phyloP scores from a whole-genome alignment of 1,284 basidiomycete species.

The Cutaneotrichosporon sp. region DNA sequence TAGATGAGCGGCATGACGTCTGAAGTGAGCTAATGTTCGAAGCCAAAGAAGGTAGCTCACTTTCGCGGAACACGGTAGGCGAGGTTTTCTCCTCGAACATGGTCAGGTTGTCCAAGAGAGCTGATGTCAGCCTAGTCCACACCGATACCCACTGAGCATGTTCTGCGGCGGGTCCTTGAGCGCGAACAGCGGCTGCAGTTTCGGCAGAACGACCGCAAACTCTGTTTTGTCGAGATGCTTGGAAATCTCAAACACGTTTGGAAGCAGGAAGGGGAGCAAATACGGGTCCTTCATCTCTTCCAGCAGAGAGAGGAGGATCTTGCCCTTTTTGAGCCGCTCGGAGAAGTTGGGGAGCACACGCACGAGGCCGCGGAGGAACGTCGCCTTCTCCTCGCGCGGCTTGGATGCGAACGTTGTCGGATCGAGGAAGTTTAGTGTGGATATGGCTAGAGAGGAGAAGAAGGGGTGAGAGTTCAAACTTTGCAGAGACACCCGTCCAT shows the following conservation, averaged over 20 bases:
- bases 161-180: slow-evolving; percentile 96
- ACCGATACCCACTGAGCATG: slow-evolving; percentile 61
- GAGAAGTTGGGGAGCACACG: slow-evolving; percentile 80
- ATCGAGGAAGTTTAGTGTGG: slow-evolving; percentile 93
- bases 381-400: slow-evolving; percentile 89
- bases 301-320: slow-evolving; percentile 88
- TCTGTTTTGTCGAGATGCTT: slow-evolving; percentile 69
- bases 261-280: slow-evolving; percentile 91
- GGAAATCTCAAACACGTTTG: slow-evolving; percentile 92
- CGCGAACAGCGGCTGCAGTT: slow-evolving; percentile 81
- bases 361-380: slow-evolving; percentile 86
- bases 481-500: slow-evolving; percentile 66
- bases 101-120: slow-evolving; percentile 79
- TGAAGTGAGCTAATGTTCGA: slow-evolving; percentile 42
- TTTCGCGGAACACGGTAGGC: slow-evolving; percentile 78
- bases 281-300: slow-evolving; percentile 96
- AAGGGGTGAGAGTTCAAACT: slow-evolving; percentile 77
- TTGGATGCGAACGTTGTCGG: slow-evolving; percentile 92
- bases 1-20: slow-evolving; percentile 94
- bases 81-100: slow-evolving; percentile 87
- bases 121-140: slow-evolving; percentile 19
- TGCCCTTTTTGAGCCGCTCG: slow-evolving; percentile 77
- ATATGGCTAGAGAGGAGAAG: slow-evolving; percentile 95
- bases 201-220: slow-evolving; percentile 75
- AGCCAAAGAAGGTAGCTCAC: slow-evolving; percentile 53